A percentile compares a stretch with the other conserved stretches of the same genome.
phyloP scores from a whole-genome alignment of 2,329 filamentous ascomycete genomes.

The Graphium sp. region DNA sequence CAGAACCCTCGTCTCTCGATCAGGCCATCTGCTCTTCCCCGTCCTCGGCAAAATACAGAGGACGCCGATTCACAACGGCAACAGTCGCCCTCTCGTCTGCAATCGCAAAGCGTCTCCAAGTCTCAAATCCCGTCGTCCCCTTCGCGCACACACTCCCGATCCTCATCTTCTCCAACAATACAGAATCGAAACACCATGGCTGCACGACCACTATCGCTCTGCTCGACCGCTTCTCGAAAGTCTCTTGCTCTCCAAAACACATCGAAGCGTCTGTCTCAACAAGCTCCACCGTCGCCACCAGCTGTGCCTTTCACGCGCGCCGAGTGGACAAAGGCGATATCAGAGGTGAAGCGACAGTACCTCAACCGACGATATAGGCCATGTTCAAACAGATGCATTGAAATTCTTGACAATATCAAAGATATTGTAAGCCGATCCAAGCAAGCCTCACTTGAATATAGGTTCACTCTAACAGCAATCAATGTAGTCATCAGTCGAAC shows the following conservation, averaged over 20 bases:
- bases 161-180: neutral
- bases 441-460: too few relatives aligned
- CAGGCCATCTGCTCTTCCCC: neutral
- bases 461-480: neutral
- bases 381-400: conserved; percentile 33
- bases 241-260: conserved; percentile 2
- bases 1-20: conserved; percentile 4
- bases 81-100: conserved; percentile 4
- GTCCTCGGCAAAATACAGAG: too few relatives aligned
- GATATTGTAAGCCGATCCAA: conserved; percentile 20
- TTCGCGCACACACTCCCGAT: neutral
- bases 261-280: conserved; percentile 2
- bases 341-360: conserved; percentile 37
- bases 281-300: conserved; percentile 6
- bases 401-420: conserved; percentile 31
- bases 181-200: too few relatives aligned
- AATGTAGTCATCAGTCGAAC: conserved; percentile 22
- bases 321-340: conserved; percentile 34
- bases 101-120: conserved; percentile 2
- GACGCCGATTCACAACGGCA: neutral
- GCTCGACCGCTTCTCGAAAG: neutral
- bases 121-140: neutral
- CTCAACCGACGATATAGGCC: conserved; percentile 30
- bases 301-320: conserved; percentile 22
- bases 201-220: neutral